Evolutionary conservation across 2,329 filamentous ascomycete species (phyloP), one percentile per base, ranked within the genome.

Genomic region (Penicillium aurantiogriseum): DNA sequence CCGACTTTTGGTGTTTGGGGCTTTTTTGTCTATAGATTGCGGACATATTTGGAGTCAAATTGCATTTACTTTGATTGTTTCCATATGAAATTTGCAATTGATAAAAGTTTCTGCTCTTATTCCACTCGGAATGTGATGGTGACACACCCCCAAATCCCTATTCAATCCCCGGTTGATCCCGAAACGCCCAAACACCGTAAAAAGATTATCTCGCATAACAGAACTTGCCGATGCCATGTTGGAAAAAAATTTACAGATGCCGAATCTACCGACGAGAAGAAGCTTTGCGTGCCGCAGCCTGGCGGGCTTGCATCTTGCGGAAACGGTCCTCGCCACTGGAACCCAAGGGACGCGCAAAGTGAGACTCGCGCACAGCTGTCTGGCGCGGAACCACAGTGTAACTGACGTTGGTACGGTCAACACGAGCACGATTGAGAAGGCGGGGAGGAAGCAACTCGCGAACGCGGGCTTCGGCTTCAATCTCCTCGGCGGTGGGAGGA

Each of bases 311-410:
- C 76, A 80, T 79, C 60, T 72, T 75, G 56, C 77, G 74, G 69
- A 80, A 80, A 45, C 75, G 74, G 66, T 79, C 78, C 66, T 80
- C 78, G 60, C 77, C 77, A 56, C 77, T 79, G 47, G 76, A 71
- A 49, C 77, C 78, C 60, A 79, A 54, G 15, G 78, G 77, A 60
- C 77, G 75, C 10, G 77, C 75, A 65, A 77, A 80, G 56, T 75
- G 76, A 64, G 73, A 77, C 57, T 78, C 75, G 48, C 73, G 71
- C 15, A 78, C 69, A 50, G 78, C 71, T 44, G 80, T 84, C 69
- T 80, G 84, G 69, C 81, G 82, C n/a, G 85, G 85, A 47, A 84
- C 85, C 63, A 88, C 80, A 5, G 80, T 85, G 69, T 88, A 88
- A 23, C 81, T 85, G 48, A 82, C 82, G 36, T 83, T 77, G n/a